Base-by-base conservation (phyloP, 2,329 filamentous ascomycete genomes). In the Penicillium occitanis region DNA sequence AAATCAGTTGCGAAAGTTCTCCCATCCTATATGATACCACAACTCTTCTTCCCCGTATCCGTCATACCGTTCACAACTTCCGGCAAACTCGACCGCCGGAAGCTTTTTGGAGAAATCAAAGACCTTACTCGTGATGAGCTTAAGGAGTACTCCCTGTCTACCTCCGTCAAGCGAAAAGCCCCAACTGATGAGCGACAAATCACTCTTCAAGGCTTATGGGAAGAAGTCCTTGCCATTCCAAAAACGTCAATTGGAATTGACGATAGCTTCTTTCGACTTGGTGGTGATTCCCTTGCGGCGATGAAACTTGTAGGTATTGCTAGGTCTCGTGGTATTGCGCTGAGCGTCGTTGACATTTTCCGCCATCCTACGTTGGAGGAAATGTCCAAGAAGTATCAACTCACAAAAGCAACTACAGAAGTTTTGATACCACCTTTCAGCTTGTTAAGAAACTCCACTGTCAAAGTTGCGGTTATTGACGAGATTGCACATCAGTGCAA, bases 311-410 rank as follows among this genome's bases (percentile, higher is more conserved):
- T 69, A 4, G 60, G 64, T 5, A 53, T 63, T 1, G 60, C 66
- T 25, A 58, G 66, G 25, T 61, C 59, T 25, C 51, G 48, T 5
- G 64, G 55, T n/a, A 51, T 68, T 3, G 22, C 35, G 2, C 28
- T 68, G 11, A 66, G 59, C 5, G 63, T 68, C 17, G 30, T 66
- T 22, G 66, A 68, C 44, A 59, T 68, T n/a, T 83, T 83, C 68
- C 76, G 77, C 3, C 71, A 77, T 7, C 81, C 82, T 1, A 73
- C 79, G 11, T 71, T 84, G 2, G 68, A 71, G 0, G 79, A 82
- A 6, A 80, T 84, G 78, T 80, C 80, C 1, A 71, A 71, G 42
- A 70, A 58, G 30, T 77, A 75, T 42, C 70, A 69, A 7, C 46
- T 53, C 13, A 48, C 67, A 28, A 33, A 51, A 8, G 60, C 61